Evolutionary conservation across 176 grass and related monocot species (phyloP), one percentile per base, ranked within the genome.

Genomic region (Carex littledalei): DNA sequence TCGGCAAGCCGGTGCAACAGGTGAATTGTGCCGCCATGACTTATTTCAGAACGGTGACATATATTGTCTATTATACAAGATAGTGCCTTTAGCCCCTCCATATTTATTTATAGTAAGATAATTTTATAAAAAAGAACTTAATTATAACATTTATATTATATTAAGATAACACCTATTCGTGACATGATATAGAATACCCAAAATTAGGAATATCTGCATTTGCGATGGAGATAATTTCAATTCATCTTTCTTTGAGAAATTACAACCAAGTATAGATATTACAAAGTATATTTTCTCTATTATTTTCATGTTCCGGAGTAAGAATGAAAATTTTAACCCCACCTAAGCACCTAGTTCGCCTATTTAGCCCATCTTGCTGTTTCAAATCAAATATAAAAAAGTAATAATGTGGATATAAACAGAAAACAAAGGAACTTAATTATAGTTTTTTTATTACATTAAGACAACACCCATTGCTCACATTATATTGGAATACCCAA

Each of bases 121-220:
- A 78, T 34, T 57, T 17, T 32, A 57, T 9, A 78, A 41, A 78
- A 57, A 2, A 32, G 5, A 57, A 34, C 6, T 72, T 57, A 77
- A 56, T 57, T 78, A 53, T 15, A 7, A 3, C 47, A 12, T 57
- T 78, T 57, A 34, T 55, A 26, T 57, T 56, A 57, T 22, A 56
- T 78, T 57, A 34, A 57, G 45, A 78, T 16, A 29, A 24, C 13
- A 70, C 67, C 6, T 37, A 41, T 18, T 9, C 16, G 35, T 35
- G 41, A 74, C 43, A 26, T 26, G 4, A 75, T 13, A 50, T 12
- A 50, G n/a, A 49, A 74, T 66, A 50, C 29, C 73, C 49, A 32
- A 55, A 78, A 78, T 78, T 78, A 78, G 52, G 74, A 78, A 31
- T 1, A 74, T 57, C 52, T 78, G 49, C 24, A 57, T 78, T 57